Base-by-base conservation (phyloP, 2,329 filamentous ascomycete genomes). In the Huntiella abstrusa region DNA sequence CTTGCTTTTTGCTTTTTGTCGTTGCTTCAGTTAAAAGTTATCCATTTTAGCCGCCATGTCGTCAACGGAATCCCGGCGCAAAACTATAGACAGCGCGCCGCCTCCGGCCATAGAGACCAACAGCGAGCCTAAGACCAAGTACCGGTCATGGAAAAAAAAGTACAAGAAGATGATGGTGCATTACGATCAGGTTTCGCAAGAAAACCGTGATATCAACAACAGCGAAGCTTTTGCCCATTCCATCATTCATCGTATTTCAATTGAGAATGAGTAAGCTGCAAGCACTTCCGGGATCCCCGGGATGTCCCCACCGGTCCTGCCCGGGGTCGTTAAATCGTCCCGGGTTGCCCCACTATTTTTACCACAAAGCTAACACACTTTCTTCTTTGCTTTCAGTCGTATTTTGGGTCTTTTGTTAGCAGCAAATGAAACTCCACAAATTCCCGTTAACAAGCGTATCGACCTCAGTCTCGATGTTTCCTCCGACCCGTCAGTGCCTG, bases 341-440 rank as follows among this genome's bases (percentile, higher is more conserved):
- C 32, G 28, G 6, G 8, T 44, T 33, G 15, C 8, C 17, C 17
- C 22, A 28, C 13, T 22, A 35, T 13, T 42, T 17, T 42, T 32
- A 22, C 4, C 19, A 10, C 28, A 22, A 33, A 32, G 17, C 40
- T 55, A 49, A 57, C 55, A 35, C 53, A 35, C 54, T 44, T 15
- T 5, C 32, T 28, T 28, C 6, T 28, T 12, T 8, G 32, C 43
- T 8, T 55, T 40, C 55, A 95, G 87, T 61, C 86, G 87, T 60
- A 65, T 96, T 33, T 74, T 95, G 46, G 88, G 96, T 55, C 66
- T 95, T 8, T 74, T 96, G 33, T 70, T 93, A 51, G 87, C 95
- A 57, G 73, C 95, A 64, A 98, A 98, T 64, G 77, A 83, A 44
- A 82, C 77, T 38, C 68, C 80, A 15, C 83, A 91, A 58, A 77